These are phyloP conservation scores for Fusarium neocosmosporiellum DNA, from an alignment of 2,329 filamentous ascomycete genomes.

Conservation along the genomic window DNA sequence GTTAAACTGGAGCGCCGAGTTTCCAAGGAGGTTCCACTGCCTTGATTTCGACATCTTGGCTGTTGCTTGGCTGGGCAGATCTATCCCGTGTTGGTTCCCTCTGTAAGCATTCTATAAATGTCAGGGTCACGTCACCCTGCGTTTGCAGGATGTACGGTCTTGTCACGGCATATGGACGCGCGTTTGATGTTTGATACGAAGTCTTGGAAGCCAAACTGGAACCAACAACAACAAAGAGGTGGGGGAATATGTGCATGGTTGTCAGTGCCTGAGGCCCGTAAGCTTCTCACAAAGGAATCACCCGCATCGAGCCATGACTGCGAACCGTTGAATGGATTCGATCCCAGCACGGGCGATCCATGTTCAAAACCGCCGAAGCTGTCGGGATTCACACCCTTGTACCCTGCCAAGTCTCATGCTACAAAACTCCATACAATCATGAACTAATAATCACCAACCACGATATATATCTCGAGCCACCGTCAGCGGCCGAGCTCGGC, in stretches of 20 bases:
- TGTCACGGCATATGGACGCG: not conserved
- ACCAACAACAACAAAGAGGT: not conserved
- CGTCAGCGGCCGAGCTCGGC: conserved; percentile 15
- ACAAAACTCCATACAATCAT: not conserved
- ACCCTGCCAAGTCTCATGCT: not conserved
- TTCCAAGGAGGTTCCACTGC: not conserved
- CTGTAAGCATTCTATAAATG: not conserved
- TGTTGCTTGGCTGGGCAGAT: not conserved
- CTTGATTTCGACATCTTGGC: conserved; percentile 3
- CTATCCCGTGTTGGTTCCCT: not conserved
- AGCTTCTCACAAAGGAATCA: not conserved
- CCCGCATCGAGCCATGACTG: not conserved
- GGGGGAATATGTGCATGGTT: not conserved
- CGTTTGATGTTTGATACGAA: not conserved
- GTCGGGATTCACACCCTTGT: not conserved
- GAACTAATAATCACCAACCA: not conserved
- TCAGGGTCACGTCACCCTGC: not conserved
- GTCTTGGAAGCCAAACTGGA: not conserved
- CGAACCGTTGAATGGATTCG: not conserved
- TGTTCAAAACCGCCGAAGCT: not conserved
- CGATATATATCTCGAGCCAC: conserved; percentile 3
- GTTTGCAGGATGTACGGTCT: not conserved
- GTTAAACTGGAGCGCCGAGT: not conserved
- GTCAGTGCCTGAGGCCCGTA: not conserved
- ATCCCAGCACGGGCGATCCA: not conserved